These are phyloP conservation scores for Beverwykella pulmonaria DNA, from an alignment of 495 filamentous ascomycete genomes.

Conservation along the genomic window DNA sequence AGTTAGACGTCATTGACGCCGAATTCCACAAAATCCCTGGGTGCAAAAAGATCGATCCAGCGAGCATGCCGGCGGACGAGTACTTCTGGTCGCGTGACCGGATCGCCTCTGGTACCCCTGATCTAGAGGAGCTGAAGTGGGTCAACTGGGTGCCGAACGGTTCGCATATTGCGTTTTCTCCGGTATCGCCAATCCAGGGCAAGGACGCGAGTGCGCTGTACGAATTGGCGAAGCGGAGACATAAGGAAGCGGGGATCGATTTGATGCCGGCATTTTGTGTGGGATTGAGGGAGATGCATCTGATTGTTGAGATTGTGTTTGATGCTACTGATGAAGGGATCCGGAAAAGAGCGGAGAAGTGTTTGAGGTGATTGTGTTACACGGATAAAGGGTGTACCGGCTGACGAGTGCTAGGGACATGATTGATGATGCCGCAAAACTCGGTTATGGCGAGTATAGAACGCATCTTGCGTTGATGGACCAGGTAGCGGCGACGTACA, in stretches of 20 bases:
- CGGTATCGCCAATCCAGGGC: constrained; percentile 22
- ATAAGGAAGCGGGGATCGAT: constrained; percentile 26
- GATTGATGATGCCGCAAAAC: constrained; percentile 30
- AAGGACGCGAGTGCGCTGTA: constrained; percentile 22
- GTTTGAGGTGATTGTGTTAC: constrained; percentile 13
- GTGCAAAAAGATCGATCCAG: constrained; percentile 21
- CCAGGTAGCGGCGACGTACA: constrained; percentile 28
- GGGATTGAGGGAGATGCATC: constrained; percentile 35
- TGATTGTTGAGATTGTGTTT: constrained; percentile 34
- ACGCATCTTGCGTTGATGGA: constrained; percentile 35
- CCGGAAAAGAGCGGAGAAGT: constrained; percentile 26
- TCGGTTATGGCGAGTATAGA: constrained; percentile 32
- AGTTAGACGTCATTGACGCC: constrained; percentile 23
- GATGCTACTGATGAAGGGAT: constrained; percentile 24
- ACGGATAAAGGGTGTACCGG: neutral
- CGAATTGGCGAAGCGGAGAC: constrained; percentile 27
- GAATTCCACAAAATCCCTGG: constrained; percentile 27
- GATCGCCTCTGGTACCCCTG: constrained; percentile 23
- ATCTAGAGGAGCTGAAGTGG: constrained; percentile 31
- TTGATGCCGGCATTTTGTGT: constrained; percentile 38
- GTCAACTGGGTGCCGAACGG: constrained; percentile 36
- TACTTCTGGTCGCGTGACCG: constrained; percentile 30
- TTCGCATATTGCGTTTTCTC: constrained; percentile 24
- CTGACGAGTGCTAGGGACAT: constrained; percentile 20
- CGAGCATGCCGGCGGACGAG: constrained; percentile 23